Evolutionary conservation across 2,329 filamentous ascomycete genomes (phyloP), one percentile per base, ranked within the genome.

Genomic region (Fusarium virguliforme): DNA sequence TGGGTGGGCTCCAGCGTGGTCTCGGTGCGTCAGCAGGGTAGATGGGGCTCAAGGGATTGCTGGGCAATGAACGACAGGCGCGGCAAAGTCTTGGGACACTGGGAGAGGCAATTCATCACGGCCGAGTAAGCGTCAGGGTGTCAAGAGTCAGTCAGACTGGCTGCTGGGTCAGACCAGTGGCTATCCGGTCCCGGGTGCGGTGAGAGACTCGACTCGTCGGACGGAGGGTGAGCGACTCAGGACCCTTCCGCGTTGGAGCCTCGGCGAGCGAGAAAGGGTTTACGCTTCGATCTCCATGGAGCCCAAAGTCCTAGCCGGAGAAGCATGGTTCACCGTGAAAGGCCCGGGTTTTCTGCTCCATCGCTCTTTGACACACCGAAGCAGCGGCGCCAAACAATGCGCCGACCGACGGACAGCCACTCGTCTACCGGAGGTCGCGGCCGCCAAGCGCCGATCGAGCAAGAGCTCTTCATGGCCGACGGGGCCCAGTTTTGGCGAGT

Each of bases 361-460:
- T 74, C 48, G 54, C 46, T 57, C 50, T 55, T 67, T 71, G 69
- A 59, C 69, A 73, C 73, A 74, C 73, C 69, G 73, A 75, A 58
- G 53, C 62, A 72, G 60, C 62, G 58, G 65, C 62, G 65, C 18
- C 63, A 64, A 58, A 60, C 48, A 70, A 61, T 37, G 43, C 46
- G 43, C 46, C 32, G 56, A 51, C 58, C 54, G 56, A 67, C 62
- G 18, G 48, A 30, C 12, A 62, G 53, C 60, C 56, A 41, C 62
- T 64, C 34, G 60, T 54, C 30, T 38, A 62, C 50, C 70, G 71
- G 73, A 67, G 53, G 51, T 59, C 56, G 61, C 62, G 60, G 59
- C 41, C 62, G 60, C 51, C 48, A 72, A 68, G 64, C 66, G 62
- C 71, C 64, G 71, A 64, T 59, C 28, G 50, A 37, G 38, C 54